Evolutionary conservation across 2,329 filamentous ascomycete species (phyloP).

Genomic region (Cryphonectria radicalis): DNA sequence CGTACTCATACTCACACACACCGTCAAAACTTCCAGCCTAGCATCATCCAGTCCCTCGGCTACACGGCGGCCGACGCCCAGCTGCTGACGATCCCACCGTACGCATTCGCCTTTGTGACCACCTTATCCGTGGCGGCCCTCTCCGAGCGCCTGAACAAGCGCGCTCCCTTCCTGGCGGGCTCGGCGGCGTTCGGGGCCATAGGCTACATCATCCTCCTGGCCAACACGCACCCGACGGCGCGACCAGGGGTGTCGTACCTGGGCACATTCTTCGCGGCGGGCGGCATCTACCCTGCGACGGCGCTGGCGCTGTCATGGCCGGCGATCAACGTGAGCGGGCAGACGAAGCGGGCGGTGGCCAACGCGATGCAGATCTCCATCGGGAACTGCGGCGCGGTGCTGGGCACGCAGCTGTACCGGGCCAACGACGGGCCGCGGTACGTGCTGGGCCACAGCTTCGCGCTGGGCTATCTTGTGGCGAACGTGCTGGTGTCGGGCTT

Average conservation of each 20-base stretch:
- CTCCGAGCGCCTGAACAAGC: slow-evolving; percentile 60
- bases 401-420: slow-evolving; percentile 73
- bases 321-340: slow-evolving; percentile 71
- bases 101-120: slow-evolving; percentile 64
- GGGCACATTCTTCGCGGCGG: slow-evolving; percentile 66
- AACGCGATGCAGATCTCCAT: slow-evolving; percentile 75
- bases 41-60: slow-evolving; percentile 58
- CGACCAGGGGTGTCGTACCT: slow-evolving; percentile 62
- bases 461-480: slow-evolving; percentile 64
- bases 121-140: slow-evolving; percentile 63
- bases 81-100: slow-evolving; percentile 66
- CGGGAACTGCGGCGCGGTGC: slow-evolving; percentile 68
- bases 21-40: slow-evolving; percentile 41
- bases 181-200: slow-evolving; percentile 61
- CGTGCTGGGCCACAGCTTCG: slow-evolving; percentile 68
- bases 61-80: slow-evolving; percentile 58
- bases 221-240: slow-evolving; percentile 49
- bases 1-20: neutral
- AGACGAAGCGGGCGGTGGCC: slow-evolving; percentile 70
- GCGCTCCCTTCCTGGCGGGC: slow-evolving; percentile 67
- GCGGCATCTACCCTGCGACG: slow-evolving; percentile 68
- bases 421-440: slow-evolving; percentile 64
- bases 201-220: slow-evolving; percentile 65
- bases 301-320: slow-evolving; percentile 71
- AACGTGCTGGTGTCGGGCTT: slow-evolving; percentile 59